A percentile compares a stretch with the other conserved stretches of the same genome.
Conservation (phyloP, 163 green algal species). For the Prototheca cutis region DNA sequence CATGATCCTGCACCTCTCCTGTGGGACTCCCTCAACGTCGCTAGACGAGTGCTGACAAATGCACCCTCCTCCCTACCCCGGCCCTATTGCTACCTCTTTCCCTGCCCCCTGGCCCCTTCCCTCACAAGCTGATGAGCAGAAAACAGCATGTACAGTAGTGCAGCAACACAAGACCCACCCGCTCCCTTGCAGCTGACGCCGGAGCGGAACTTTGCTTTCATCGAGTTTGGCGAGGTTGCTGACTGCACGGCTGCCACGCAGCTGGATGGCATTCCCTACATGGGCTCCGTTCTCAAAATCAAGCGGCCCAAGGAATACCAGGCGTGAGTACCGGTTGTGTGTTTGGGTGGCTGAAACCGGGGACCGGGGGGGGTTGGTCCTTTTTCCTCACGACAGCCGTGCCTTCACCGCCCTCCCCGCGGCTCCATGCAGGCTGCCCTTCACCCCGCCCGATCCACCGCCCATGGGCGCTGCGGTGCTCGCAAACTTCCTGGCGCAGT, state of each 20-base stretch:
- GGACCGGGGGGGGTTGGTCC: background rate
- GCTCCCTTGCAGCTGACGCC: too few species aligned
- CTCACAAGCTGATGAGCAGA: too few species aligned
- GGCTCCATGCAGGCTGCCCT: background rate
- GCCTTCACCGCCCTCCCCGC: background rate
- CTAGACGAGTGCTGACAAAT: too few species aligned
- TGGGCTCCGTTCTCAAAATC: slow-evolving; percentile 19
- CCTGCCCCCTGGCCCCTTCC: too few species aligned
- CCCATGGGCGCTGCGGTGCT: background rate
- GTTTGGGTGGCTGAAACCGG: too few species aligned
- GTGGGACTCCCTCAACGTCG: too few species aligned
- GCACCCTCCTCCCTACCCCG: too few species aligned
- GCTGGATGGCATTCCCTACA: slow-evolving; percentile 30
- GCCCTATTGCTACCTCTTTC: too few species aligned
- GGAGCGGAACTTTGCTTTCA: slow-evolving; percentile 25
- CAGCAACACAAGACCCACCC: too few species aligned
- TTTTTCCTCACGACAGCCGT: too few species aligned
- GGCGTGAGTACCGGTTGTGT: background rate
- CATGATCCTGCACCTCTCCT: too few species aligned
- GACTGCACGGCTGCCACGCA: slow-evolving; percentile 19
- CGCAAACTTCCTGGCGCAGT: background rate
- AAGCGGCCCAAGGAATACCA: slow-evolving; percentile 29
- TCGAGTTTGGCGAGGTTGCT: slow-evolving; percentile 22
- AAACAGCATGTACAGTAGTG: too few species aligned
- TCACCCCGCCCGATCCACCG: background rate